Evolutionary conservation across 306 rosid genomes (phyloP).

Genomic region (Rubus idaeus): DNA sequence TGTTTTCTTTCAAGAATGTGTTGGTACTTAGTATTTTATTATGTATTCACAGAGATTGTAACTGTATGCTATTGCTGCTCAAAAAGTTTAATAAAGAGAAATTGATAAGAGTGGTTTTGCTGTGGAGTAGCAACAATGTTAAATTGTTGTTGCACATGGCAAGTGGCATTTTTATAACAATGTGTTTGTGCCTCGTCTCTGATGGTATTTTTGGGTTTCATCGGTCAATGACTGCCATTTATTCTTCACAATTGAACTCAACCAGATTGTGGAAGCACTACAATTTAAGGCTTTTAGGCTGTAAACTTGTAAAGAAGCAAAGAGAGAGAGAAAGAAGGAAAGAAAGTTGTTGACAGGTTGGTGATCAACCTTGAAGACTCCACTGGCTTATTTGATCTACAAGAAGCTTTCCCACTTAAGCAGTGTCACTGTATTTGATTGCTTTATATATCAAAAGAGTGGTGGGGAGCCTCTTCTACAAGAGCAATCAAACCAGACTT

Average conservation of each 20-base stretch:
- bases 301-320: neutral
- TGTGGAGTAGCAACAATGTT: conserved; percentile 4
- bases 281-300: neutral
- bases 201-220: neutral
- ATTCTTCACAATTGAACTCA: neutral
- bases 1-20: conserved; percentile 12
- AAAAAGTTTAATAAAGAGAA: neutral
- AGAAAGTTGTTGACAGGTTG: neutral
- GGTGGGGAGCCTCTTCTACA: neutral
- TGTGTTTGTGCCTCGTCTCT: neutral
- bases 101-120: neutral
- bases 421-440: neutral
- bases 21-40: neutral
- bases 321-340: neutral
- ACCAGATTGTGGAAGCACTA: no score
- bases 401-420: neutral
- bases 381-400: neutral
- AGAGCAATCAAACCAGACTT: neutral
- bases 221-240: neutral
- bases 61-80: conserved; percentile 10
- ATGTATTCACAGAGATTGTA: conserved; percentile 16
- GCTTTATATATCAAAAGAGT: neutral
- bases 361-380: neutral
- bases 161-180: neutral
- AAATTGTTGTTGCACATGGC: conserved; percentile 1